These are phyloP conservation scores for Plasmodium vinckei DNA, from an alignment of 169 alveolate genomes.

Conservation along the genomic window DNA sequence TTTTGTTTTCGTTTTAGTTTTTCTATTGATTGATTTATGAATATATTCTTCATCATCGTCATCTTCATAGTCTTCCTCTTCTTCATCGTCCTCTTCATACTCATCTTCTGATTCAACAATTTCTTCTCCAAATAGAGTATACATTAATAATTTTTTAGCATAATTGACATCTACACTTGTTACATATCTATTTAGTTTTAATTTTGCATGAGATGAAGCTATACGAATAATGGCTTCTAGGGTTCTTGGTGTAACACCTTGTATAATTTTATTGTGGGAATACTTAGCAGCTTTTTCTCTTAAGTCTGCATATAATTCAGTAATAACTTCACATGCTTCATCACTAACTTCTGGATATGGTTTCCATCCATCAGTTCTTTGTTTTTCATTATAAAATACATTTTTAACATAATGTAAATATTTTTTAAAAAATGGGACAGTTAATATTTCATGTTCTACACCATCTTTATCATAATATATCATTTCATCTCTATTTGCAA, in stretches of 20 bases:
- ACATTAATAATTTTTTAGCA: constrained; percentile 85
- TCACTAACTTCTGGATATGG: constrained; percentile 87
- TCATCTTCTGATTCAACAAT: constrained; percentile 66
- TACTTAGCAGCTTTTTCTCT: constrained; percentile 81
- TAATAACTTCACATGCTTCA: constrained; percentile 87
- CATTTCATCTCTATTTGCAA: constrained; percentile 83
- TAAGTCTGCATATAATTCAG: constrained; percentile 82
- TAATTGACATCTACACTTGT: constrained; percentile 85
- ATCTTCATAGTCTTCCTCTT: constrained; percentile 23
- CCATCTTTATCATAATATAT: constrained; percentile 82
- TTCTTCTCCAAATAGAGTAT: constrained; percentile 88
- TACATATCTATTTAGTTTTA: constrained; percentile 87
- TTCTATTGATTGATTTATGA: constrained; percentile 9
- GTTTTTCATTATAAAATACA: constrained; percentile 82
- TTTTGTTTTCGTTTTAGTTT: constrained; percentile 11
- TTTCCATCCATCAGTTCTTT: constrained; percentile 83
- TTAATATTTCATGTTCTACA: constrained; percentile 82
- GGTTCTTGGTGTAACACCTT: constrained; percentile 88
- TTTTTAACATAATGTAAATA: constrained; percentile 84
- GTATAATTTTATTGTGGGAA: constrained; percentile 80
- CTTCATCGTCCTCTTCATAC: constrained; percentile 30
- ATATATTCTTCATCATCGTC: constrained; percentile 24
- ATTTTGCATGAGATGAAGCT: constrained; percentile 91
- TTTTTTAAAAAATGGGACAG: constrained; percentile 82
- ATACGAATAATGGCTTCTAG: constrained; percentile 92